Conservation (phyloP, 2,329 filamentous ascomycete species). For the Aspergillus sp. region DNA sequence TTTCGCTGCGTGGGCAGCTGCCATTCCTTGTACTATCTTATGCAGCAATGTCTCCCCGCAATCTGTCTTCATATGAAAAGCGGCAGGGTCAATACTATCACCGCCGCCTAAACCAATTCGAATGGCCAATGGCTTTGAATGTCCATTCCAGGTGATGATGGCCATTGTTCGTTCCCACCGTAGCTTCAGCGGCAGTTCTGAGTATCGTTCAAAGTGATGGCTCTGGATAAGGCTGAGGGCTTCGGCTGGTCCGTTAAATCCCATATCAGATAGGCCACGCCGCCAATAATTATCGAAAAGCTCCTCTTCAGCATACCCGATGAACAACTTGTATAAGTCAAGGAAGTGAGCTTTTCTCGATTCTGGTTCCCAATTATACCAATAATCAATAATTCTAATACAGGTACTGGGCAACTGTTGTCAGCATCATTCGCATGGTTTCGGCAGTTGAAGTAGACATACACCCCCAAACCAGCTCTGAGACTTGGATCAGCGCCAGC, state of each 20-base stretch:
- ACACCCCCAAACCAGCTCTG: not conserved
- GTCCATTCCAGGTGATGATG: not conserved
- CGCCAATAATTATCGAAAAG: not conserved
- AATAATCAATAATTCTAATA: not conserved
- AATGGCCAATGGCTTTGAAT: not conserved
- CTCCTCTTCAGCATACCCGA: not conserved
- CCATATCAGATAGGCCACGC: not conserved
- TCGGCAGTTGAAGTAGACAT: too few species aligned
- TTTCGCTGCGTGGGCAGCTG: rapidly evolving
- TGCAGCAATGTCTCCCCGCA: not conserved
- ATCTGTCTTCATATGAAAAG: not conserved
- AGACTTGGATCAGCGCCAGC: not conserved
- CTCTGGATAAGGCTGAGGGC: not conserved
- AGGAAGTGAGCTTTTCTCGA: not conserved
- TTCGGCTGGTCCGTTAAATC: not conserved
- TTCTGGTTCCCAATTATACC: rapidly evolving
- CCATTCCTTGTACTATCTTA: not conserved
- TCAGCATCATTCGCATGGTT: not conserved
- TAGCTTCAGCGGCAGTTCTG: not conserved
- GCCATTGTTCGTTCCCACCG: not conserved
- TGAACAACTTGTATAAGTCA: not conserved
- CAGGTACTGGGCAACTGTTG: too few species aligned
- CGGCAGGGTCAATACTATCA: not conserved
- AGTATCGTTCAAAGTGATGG: not conserved
- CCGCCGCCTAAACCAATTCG: not conserved